phyloP scores from a whole-genome alignment of 805 yeast genomes.

The Saccharomycopsis sp. region DNA sequence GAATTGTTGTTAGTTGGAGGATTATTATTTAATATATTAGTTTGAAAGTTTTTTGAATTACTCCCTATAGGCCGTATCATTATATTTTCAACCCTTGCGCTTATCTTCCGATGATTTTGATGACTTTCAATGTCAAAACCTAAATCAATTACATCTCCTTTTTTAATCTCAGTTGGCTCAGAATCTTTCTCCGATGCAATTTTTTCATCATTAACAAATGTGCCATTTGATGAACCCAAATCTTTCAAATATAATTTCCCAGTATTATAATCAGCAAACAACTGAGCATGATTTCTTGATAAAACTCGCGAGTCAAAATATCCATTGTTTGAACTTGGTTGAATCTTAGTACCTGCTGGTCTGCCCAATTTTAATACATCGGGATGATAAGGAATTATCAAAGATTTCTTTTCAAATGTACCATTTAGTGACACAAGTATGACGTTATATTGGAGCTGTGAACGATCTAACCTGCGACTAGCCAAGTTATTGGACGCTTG shows the following conservation, averaged over 20 bases:
- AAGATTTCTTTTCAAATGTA: constrained; percentile 72
- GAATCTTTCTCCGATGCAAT: constrained; percentile 47
- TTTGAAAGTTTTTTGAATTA: constrained; percentile 21
- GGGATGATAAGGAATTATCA: constrained; percentile 76
- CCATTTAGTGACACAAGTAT: constrained; percentile 71
- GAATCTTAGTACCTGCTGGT: constrained; percentile 57
- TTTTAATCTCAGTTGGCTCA: constrained; percentile 52
- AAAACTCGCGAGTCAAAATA: constrained; percentile 91
- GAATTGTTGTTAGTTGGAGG: neutral
- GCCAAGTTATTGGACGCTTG: constrained; percentile 9
- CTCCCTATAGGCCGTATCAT: constrained; percentile 35
- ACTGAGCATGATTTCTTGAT: constrained; percentile 88
- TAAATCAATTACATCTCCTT: constrained; percentile 84
- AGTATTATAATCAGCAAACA: constrained; percentile 58
- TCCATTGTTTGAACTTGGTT: constrained; percentile 69
- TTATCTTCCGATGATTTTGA: constrained; percentile 67
- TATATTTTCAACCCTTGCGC: constrained; percentile 74
- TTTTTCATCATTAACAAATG: constrained; percentile 75
- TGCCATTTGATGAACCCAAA: constrained; percentile 89
- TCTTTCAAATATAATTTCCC: constrained; percentile 76
- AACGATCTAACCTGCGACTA: constrained; percentile 15
- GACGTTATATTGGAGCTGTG: constrained; percentile 42
- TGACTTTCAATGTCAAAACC: constrained; percentile 81
- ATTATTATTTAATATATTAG: constrained; percentile 22
- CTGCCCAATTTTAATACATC: constrained; percentile 84